A percentile compares a stretch with the other conserved stretches of the same genome.
Conservation (phyloP, 2,329 filamentous ascomycete species). For the Orbilia brochopaga region DNA sequence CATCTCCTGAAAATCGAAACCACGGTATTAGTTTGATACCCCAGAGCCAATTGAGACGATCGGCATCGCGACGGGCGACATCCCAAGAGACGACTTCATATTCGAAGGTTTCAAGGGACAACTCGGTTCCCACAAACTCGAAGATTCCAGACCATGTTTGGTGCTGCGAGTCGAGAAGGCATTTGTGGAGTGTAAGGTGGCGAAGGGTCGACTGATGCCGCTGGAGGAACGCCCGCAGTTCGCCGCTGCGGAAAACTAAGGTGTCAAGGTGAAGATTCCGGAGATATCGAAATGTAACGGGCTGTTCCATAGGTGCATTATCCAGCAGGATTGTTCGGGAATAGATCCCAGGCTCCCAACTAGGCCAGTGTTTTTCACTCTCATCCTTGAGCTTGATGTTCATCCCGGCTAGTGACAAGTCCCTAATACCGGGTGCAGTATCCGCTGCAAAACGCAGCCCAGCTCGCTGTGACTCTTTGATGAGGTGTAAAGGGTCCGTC, state of each 20-base stretch:
- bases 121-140: slow-evolving; percentile 9
- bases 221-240: slow-evolving; percentile 12
- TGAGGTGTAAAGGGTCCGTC: neutral
- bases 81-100: slow-evolving; percentile 2
- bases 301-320: neutral
- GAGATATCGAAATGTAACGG: slow-evolving; percentile 1
- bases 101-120: slow-evolving; percentile 14
- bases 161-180: slow-evolving; percentile 2
- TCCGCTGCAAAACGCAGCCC: neutral
- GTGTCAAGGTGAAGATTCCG: slow-evolving; percentile 7
- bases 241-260: slow-evolving; percentile 8
- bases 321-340: neutral
- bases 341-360: too few relatives aligned
- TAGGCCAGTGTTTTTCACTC: too few relatives aligned
- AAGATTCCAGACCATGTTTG: slow-evolving; percentile 32
- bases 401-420: neutral
- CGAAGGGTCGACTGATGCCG: slow-evolving; percentile 12
- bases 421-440: neutral
- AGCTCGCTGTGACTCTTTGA: neutral
- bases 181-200: slow-evolving; percentile 1
- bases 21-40: slow-evolving; percentile 12
- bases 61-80: neutral
- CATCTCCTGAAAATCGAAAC: slow-evolving; percentile 23
- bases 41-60: neutral
- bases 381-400: too few relatives aligned